Percentiles rank a stretch among this genome's conserved stretches.
Evolutionary conservation across 305 asterid genomes (phyloP).

Genomic region (Rubia balearica): DNA sequence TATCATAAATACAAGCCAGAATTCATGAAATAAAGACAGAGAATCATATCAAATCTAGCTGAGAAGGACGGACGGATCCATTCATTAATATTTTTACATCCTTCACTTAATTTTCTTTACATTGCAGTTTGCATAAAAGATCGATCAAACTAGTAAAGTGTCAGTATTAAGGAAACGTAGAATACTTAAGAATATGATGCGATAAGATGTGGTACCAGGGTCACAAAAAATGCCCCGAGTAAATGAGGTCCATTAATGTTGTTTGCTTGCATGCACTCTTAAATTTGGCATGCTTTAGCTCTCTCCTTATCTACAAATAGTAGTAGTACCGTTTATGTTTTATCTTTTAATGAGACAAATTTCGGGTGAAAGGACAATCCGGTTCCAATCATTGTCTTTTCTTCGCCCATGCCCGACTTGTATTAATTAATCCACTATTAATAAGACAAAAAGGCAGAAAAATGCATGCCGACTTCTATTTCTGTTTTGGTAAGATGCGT

Average conservation of each 20-base stretch:
- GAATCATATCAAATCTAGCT: too few species aligned
- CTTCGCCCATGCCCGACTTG: not conserved
- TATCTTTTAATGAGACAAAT: conserved; percentile 12
- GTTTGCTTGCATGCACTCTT: not conserved
- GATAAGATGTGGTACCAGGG: not conserved
- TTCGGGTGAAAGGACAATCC: conserved; percentile 10
- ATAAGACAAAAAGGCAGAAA: not conserved
- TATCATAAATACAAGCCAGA: too few species aligned
- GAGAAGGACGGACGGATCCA: too few species aligned
- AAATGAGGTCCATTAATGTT: not conserved
- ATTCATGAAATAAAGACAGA: too few species aligned
- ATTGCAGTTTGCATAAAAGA: too few species aligned
- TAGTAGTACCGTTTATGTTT: not conserved
- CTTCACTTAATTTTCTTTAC: too few species aligned
- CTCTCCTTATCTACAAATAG: not conserved
- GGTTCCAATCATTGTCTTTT: conserved; percentile 11
- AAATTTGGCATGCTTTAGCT: conserved; percentile 6
- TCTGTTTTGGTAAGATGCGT: not conserved
- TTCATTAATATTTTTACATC: too few species aligned
- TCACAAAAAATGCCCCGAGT: not conserved
- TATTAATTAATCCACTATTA: not conserved
- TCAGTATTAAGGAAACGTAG: not conserved
- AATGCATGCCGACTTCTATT: not conserved
- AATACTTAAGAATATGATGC: not conserved
- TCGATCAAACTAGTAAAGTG: not conserved